A percentile compares a stretch with the other conserved stretches of the same genome.
These are phyloP conservation scores for Globisporangium paddicum DNA, from an alignment of 352 stramenopile species.

Conservation along the genomic window DNA sequence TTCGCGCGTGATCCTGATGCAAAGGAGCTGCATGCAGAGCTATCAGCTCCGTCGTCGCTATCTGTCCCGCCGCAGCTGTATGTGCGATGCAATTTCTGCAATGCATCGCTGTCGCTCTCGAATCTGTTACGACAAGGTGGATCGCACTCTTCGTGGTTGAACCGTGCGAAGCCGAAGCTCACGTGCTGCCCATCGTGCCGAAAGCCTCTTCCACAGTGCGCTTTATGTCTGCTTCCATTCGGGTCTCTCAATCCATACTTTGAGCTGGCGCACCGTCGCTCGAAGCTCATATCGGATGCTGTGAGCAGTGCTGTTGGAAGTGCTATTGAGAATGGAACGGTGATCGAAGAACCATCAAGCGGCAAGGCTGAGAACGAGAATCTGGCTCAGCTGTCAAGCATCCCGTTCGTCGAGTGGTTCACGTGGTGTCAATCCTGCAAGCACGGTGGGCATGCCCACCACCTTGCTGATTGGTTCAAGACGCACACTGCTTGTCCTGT, in stretches of 20 bases:
- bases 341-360: slow-evolving; percentile 45
- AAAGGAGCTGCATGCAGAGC: slow-evolving; percentile 40
- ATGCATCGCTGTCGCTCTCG: slow-evolving; percentile 85
- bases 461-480: slow-evolving; percentile 93
- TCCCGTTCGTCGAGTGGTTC: slow-evolving; percentile 95
- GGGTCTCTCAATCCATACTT: slow-evolving; percentile 95
- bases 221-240: slow-evolving; percentile 91
- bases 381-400: slow-evolving; percentile 86
- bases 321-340: slow-evolving; percentile 24
- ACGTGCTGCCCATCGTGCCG: slow-evolving; percentile 90
- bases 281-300: slow-evolving; percentile 52
- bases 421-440: slow-evolving; percentile 93
- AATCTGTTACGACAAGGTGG: slow-evolving; percentile 85
- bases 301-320: slow-evolving; percentile 31
- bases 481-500: slow-evolving; percentile 89
- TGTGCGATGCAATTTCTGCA: slow-evolving; percentile 95
- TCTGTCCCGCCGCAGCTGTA: slow-evolving; percentile 86
- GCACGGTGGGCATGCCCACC: slow-evolving; percentile 90
- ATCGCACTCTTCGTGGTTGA: slow-evolving; percentile 88
- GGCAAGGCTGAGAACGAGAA: slow-evolving; percentile 74
- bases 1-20: slow-evolving; percentile 45
- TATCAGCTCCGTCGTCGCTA: slow-evolving; percentile 40
- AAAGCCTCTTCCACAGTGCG: slow-evolving; percentile 91
- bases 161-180: slow-evolving; percentile 86
- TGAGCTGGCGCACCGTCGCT: slow-evolving; percentile 86